Evolutionary conservation across 2,329 filamentous ascomycete genomes (phyloP).

Genomic region (Pseudogymnoascus sp.): DNA sequence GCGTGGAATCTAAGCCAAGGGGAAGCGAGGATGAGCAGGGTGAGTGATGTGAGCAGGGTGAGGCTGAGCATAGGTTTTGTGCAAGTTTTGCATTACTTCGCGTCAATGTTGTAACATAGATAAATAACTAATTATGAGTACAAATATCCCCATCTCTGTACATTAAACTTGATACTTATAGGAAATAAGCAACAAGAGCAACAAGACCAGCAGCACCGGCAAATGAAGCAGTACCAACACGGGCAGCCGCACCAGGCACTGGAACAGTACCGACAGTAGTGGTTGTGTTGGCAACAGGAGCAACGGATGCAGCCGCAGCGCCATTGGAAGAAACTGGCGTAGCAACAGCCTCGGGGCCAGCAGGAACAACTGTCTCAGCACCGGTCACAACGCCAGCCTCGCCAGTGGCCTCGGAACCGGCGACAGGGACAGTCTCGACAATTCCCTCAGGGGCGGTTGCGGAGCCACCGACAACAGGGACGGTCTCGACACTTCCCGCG

Average conservation of each 20-base stretch:
- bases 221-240: not conserved
- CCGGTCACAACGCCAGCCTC: not conserved
- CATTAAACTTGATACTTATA: not conserved
- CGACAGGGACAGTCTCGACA: not conserved
- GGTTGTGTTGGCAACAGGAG: not conserved
- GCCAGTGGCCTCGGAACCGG: not conserved
- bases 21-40: no score
- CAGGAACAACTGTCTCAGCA: not conserved
- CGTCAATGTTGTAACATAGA: no score
- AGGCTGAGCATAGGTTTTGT: no score
- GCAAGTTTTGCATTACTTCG: no score
- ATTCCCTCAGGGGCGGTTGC: not conserved
- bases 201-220: not conserved
- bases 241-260: not conserved
- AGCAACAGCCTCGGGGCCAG: not conserved
- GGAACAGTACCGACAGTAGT: not conserved
- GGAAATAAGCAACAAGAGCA: not conserved
- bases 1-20: no score
- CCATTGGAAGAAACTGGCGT: not conserved
- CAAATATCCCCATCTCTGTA: not conserved
- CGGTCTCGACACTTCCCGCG: not conserved
- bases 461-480: constrained; percentile 5
- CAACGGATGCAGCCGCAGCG: not conserved
- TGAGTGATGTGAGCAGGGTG: no score
- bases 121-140: not conserved